Conservation (phyloP, 495 filamentous ascomycete species). For the Trichoderma orchidacearum region DNA sequence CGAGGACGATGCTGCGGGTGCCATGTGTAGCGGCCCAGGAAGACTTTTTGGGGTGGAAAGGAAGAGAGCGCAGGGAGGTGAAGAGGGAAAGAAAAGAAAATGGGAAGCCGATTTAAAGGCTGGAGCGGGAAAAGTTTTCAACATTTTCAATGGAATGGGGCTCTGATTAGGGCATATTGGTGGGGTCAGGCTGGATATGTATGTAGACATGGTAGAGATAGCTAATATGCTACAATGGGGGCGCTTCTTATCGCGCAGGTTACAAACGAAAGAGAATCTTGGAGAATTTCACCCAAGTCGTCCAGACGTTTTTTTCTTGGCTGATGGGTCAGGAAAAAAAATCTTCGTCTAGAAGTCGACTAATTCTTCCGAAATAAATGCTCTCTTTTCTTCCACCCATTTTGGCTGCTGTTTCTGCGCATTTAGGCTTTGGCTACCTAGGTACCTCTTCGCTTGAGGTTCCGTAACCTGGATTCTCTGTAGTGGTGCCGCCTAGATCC, state of each 20-base stretch:
- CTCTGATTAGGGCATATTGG: slow-evolving; percentile 1
- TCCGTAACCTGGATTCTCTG: too few species aligned
- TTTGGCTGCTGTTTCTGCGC: too few species aligned
- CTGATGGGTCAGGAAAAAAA: not conserved
- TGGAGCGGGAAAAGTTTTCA: not conserved
- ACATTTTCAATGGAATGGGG: not conserved
- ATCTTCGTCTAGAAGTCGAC: too few species aligned
- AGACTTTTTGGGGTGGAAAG: not conserved
- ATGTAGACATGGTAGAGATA: not conserved
- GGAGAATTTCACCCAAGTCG: too few species aligned
- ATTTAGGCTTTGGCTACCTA: too few species aligned
- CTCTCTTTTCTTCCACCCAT: too few species aligned
- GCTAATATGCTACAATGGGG: not conserved
- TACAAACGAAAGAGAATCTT: not conserved
- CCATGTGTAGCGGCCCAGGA: not conserved
- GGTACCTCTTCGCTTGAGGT: too few species aligned
- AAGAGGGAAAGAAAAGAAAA: not conserved
- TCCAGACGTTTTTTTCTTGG: not conserved
- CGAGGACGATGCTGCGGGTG: not conserved
- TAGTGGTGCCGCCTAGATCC: too few species aligned
- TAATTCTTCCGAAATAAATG: too few species aligned
- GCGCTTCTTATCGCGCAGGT: not conserved
- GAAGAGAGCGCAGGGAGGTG: not conserved
- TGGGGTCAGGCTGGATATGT: not conserved
- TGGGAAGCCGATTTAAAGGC: not conserved